These are phyloP conservation scores for Umbelopsis sp. DNA, from an alignment of 192 early-diverging fungal species.

Conservation along the genomic window DNA sequence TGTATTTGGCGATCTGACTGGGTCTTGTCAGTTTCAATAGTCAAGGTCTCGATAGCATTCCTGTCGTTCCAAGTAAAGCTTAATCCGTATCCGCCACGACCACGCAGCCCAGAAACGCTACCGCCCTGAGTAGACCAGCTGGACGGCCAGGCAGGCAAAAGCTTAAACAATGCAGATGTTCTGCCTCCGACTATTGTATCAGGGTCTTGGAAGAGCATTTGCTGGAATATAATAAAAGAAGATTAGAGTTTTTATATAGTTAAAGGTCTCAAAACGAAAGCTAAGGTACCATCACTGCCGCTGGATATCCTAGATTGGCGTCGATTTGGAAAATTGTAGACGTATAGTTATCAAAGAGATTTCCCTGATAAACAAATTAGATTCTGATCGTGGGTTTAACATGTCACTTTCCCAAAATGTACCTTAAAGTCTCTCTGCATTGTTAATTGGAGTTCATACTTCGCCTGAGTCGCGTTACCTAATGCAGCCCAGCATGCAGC, in stretches of 20 bases:
- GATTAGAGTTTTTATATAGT: not conserved
- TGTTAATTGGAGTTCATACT: not conserved
- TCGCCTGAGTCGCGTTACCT: not conserved
- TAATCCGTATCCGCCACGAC: not conserved
- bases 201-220: slow-evolving; percentile 11
- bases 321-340: not conserved
- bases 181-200: slow-evolving; percentile 2
- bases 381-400: not conserved
- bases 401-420: not conserved
- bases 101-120: not conserved
- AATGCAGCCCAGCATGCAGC: not conserved
- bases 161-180: not conserved
- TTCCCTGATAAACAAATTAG: not conserved
- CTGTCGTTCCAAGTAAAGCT: not conserved
- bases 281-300: not conserved
- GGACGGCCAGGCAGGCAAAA: not conserved
- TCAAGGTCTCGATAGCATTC: not conserved
- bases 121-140: not conserved
- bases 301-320: not conserved
- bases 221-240: not conserved
- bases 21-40: not conserved
- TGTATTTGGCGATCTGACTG: not conserved
- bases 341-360: not conserved
- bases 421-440: not conserved
- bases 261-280: not conserved